Evolutionary conservation across 768 basidiomycete species (phyloP), one percentile per base, ranked within the genome.

Genomic region (Auricularia sp.): DNA sequence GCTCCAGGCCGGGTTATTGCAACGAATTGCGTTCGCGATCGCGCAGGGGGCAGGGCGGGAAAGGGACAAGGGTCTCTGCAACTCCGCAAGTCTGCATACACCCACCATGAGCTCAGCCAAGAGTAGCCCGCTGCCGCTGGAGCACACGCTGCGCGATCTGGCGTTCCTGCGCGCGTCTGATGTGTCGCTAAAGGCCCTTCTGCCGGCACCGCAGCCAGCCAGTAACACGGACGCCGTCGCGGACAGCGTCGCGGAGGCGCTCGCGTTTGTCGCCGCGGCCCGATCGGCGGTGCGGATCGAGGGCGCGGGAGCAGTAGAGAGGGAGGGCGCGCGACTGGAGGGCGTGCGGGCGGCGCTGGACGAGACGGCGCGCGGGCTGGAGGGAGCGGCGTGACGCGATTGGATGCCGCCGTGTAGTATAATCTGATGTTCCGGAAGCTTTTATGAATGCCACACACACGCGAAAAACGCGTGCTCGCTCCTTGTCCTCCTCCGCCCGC

Each of bases 91-190:
- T 14, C 39, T 7, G 39, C 39, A 42, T 42, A 42, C 39, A 42
- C 8, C 13, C 39, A 42, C 39, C 39, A 14, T 45, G 44, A 10
- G 10, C 18, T 18, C 47, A 51, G 47, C 47, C 47, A 51, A 18
- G 47, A 8, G 11, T 6, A 51, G 18, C 3, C 61, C 62, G 21
- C 77, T 91, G 51, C 76, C 83, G 6, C 78, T 90, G 36, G 73
- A 78, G 65, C 81, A 84, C 64, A 85, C 84, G 6, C 79, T 91
- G 44, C 85, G 81, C 13, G 90, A 92, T 74, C 82, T 92, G 29
- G 89, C 90, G 4, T 73, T 89, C 37, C 76, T 92, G 21, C 83
- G 87, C 35, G 83, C 83, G 34, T 84, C 86, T 10, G 83, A 81
- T 29, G 66, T 82, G 56, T 66, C 68, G 82, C 18, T 70, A 76